A percentile compares a stretch with the other conserved stretches of the same genome.
phyloP scores from a whole-genome alignment of 192 early-diverging fungal genomes.

The Gigaspora rosea region DNA sequence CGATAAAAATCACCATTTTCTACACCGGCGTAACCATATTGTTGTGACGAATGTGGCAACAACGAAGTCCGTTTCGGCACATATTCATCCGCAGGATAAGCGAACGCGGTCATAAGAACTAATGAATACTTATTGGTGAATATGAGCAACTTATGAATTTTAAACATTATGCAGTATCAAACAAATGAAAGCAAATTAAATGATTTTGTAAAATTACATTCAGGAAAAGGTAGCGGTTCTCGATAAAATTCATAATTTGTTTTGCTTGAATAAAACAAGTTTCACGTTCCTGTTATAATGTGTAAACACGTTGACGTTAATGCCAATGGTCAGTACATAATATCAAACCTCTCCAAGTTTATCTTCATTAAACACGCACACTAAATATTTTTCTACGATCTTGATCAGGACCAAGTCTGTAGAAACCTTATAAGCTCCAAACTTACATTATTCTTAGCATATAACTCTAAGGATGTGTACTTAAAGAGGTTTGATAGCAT shows the following conservation, averaged over 20 bases:
- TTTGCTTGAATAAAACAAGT: constrained; percentile 7
- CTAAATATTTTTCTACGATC: too few relatives aligned
- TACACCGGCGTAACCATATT: constrained; percentile 17
- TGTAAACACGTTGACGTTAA: neutral
- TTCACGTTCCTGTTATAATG: neutral
- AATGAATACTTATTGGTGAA: neutral
- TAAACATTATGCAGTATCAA: too few relatives aligned
- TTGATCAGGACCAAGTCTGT: too few relatives aligned
- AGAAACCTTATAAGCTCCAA: too few relatives aligned
- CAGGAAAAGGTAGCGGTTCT: neutral
- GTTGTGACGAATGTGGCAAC: neutral
- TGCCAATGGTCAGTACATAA: neutral
- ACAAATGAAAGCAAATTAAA: too few relatives aligned
- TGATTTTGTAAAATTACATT: neutral
- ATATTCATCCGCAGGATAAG: constrained; percentile 10
- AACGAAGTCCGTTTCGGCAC: neutral
- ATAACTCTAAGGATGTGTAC: too few relatives aligned
- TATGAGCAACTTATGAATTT: neutral
- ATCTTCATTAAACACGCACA: too few relatives aligned
- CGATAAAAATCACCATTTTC: constrained; percentile 7
- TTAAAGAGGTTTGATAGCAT: too few relatives aligned
- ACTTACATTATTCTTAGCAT: too few relatives aligned
- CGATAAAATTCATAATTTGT: neutral
- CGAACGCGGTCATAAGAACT: constrained; percentile 9
- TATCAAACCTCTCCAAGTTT: too few relatives aligned